These are phyloP conservation scores for Euptelea pleiosperma DNA, from an alignment of 164 flowering plant genomes.

Conservation along the genomic window DNA sequence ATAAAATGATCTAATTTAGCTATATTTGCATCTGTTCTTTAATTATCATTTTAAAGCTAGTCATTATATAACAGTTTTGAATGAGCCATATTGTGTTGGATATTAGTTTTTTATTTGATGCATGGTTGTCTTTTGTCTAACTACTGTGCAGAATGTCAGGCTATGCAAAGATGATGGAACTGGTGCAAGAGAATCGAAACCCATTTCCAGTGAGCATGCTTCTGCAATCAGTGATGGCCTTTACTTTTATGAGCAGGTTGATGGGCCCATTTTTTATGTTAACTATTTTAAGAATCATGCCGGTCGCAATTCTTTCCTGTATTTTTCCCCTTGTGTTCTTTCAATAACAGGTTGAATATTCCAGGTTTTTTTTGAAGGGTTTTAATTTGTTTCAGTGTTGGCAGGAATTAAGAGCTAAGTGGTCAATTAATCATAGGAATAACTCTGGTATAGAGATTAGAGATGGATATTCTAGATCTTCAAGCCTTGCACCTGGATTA, in stretches of 20 bases:
- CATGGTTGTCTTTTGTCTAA: not conserved
- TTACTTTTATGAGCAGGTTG: slow-evolving; percentile 90
- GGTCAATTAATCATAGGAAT: slow-evolving; percentile 38
- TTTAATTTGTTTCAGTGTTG: slow-evolving; percentile 6
- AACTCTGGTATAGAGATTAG: slow-evolving; percentile 31
- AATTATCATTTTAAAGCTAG: no score
- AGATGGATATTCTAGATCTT: slow-evolving; percentile 44
- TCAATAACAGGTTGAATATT: not conserved
- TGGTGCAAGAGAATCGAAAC: slow-evolving; percentile 38
- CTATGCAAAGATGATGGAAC: slow-evolving; percentile 31
- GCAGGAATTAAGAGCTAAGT: slow-evolving; percentile 64
- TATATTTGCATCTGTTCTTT: no score
- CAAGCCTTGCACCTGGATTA: slow-evolving; percentile 25
- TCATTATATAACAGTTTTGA: no score
- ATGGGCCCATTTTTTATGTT: not conserved
- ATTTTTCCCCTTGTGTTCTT: no score
- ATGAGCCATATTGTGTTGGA: no score
- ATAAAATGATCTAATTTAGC: no score
- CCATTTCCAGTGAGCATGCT: slow-evolving; percentile 74
- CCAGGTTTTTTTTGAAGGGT: not conserved
- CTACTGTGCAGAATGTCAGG: slow-evolving; percentile 49
- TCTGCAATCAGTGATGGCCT: slow-evolving; percentile 87
- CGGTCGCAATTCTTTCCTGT: not conserved
- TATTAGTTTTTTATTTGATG: not conserved
- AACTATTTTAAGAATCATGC: not conserved